phyloP scores from a whole-genome alignment of 2,329 filamentous ascomycete genomes.

The Penicillium paneum region DNA sequence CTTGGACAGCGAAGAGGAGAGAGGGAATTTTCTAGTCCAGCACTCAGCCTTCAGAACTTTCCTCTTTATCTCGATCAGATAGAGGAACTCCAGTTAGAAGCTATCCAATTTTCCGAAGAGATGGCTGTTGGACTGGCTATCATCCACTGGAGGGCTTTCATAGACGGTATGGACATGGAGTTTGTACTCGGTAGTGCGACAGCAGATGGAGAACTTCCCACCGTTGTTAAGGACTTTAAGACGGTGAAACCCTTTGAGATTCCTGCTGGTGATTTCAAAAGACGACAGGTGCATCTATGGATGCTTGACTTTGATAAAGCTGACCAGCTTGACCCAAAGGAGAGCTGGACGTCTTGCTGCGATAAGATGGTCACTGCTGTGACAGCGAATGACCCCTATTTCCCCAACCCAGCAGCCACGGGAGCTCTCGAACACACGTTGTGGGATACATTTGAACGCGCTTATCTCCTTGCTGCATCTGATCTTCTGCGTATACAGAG shows the following conservation, averaged over 20 bases:
- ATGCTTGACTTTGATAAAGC: background rate
- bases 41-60: background rate
- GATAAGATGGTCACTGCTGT: background rate
- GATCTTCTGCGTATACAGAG: background rate
- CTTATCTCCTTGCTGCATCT: background rate
- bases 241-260: background rate
- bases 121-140: background rate
- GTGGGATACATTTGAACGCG: background rate
- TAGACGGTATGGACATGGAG: background rate
- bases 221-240: background rate
- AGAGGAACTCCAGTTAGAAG: background rate
- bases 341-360: background rate
- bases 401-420: background rate
- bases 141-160: background rate
- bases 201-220: background rate
- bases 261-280: background rate
- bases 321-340: background rate
- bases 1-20: background rate
- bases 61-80: background rate
- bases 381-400: background rate
- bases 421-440: background rate
- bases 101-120: background rate
- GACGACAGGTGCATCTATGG: background rate
- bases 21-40: background rate
- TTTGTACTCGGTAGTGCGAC: background rate